Conservation (phyloP, 192 early-diverging fungal genomes). For the Gaertneriomyces semiglobifer region DNA sequence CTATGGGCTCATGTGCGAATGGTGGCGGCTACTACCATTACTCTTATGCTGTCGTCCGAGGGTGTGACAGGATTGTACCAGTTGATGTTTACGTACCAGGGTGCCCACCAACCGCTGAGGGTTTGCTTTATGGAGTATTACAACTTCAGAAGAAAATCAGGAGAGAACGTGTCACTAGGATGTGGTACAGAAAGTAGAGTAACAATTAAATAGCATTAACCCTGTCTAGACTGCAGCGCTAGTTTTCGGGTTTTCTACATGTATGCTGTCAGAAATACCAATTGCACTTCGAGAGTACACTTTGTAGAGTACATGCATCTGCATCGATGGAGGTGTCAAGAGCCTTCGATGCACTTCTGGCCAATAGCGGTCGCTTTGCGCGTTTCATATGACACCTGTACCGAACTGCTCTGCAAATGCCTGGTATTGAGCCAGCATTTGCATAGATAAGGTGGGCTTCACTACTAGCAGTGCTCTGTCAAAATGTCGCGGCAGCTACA, state of each 20-base stretch:
- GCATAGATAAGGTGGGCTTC: constrained; percentile 58
- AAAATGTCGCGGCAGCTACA: constrained; percentile 50
- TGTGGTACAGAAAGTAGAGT: constrained; percentile 49
- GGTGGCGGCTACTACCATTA: constrained; percentile 99
- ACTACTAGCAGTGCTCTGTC: constrained; percentile 49
- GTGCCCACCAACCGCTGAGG: constrained; percentile 95
- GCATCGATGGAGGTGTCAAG: no score
- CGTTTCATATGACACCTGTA: not conserved
- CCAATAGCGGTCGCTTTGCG: no score
- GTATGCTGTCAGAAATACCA: no score
- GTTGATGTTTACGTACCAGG: constrained; percentile 90
- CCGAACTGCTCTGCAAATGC: constrained; percentile 45
- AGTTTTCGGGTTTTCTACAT: no score
- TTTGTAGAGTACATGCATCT: no score
- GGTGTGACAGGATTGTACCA: constrained; percentile 94
- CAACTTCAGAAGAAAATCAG: constrained; percentile 99
- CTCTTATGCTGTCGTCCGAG: constrained; percentile 90
- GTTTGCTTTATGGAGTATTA: constrained; percentile 91
- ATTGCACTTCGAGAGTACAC: no score
- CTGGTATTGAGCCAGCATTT: constrained; percentile 62
- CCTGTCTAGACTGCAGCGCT: no score
- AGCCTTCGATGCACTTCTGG: no score
- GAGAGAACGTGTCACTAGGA: constrained; percentile 49
- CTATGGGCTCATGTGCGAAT: constrained; percentile 94
- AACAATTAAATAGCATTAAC: no score